Base-by-base conservation (phyloP, 768 basidiomycete species). In the Psilocybe cubensis region DNA sequence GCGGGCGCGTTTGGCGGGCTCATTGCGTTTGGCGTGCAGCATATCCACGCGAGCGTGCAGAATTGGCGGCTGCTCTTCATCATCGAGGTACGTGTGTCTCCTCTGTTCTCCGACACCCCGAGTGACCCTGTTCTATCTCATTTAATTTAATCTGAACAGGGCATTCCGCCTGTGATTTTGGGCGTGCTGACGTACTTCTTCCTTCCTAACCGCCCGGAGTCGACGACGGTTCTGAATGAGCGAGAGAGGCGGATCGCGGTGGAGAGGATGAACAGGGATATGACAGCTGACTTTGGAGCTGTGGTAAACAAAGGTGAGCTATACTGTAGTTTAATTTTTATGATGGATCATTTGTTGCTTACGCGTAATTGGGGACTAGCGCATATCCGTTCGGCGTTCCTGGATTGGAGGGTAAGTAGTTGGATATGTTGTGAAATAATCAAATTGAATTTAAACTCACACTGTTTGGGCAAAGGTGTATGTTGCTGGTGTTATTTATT, bases 1-100 rank as follows among this genome's bases (percentile, higher is more conserved):
- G 89, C 92, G 3, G 91, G 91, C 21, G 92, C 92, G 4, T 93
- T 93, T 58, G 90, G 91, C 12, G 91, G 92, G n/a, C 73, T 92
- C 43, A 83, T 94, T 40, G 91, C 92, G 3, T 93, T 89, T 60
- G 92, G 90, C 1, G 76, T 93, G 9, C 88, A 91, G 61, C 81
- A 91, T 65, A 77, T 76, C 1, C 71, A 85, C 53, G 59, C 77
- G 0, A 62, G 78, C 4, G 69, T 88, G 27, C 66, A 75, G 9
- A 76, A 83, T 56, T 86, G 84, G 89, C 78, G 82, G 53, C 74
- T 88, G 20, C 71, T 92, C 4, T 92, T 92, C 70, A 83, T 93
- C 59, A 76, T 92, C 35, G 90, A 92, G 79, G 87, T 85, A 61
- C 23, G 67, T 18, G 20, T n/a, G n/a, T n/a, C n/a, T n/a, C n/a